Conservation (phyloP, 768 basidiomycete genomes). For the Stropharia rugosoannulata region DNA sequence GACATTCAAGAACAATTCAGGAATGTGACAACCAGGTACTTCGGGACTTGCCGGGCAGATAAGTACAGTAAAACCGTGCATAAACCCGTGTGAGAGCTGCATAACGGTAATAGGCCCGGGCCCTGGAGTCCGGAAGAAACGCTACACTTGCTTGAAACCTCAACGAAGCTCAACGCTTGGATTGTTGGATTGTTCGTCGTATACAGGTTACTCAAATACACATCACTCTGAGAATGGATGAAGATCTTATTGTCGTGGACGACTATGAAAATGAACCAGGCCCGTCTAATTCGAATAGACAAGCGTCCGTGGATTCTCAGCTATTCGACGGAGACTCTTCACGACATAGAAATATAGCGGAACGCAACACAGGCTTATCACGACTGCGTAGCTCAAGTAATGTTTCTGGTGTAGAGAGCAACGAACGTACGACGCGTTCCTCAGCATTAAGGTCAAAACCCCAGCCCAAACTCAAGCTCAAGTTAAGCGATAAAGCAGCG, state of each 20-base stretch:
- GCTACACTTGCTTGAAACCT: no score
- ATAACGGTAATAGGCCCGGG: no score
- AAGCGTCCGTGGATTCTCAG: constrained; percentile 14
- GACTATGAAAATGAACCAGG: constrained; percentile 46
- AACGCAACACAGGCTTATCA: constrained; percentile 22
- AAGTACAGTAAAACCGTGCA: no score
- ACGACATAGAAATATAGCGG: constrained; percentile 24
- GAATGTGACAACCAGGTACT: no score
- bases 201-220: not conserved
- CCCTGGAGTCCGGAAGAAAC: no score
- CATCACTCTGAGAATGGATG: constrained; percentile 39
- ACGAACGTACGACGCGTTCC: constrained; percentile 62
- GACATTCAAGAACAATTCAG: no score
- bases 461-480: constrained; percentile 84
- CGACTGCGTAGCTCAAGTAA: constrained; percentile 34
- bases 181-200: not conserved
- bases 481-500: constrained; percentile 81
- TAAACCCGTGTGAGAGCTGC: no score
- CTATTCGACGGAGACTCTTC: constrained; percentile 15
- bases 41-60: no score
- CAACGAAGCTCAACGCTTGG: no score
- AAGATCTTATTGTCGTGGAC: constrained; percentile 63
- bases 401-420: constrained; percentile 24
- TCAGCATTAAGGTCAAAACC: constrained; percentile 44
- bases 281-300: constrained; percentile 27